phyloP scores from a whole-genome alignment of 331 rosid species.

The Telfairia occidentalis region DNA sequence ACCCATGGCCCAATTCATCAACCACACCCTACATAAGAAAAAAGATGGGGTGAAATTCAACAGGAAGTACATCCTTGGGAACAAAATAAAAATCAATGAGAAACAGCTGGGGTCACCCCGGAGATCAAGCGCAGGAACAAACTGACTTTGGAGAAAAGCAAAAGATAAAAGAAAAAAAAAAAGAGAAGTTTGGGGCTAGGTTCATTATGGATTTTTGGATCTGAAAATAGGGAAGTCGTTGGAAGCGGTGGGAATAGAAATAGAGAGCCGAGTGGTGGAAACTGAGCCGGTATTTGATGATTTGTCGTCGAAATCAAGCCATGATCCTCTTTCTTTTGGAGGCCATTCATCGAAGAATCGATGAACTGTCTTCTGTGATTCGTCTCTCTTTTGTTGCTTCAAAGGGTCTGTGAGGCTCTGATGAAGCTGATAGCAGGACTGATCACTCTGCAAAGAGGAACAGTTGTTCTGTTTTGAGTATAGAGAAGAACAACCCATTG shows the following conservation, averaged over 20 bases:
- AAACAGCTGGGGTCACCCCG: constrained; percentile 14
- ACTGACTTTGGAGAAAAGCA: neutral
- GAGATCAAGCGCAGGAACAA: constrained; percentile 12
- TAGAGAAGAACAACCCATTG: constrained; percentile 58
- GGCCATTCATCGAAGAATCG: constrained; percentile 96
- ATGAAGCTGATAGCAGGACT: neutral
- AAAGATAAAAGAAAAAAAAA: neutral
- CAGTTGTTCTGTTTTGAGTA: constrained; percentile 32
- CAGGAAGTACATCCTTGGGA: constrained; percentile 3
- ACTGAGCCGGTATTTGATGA: constrained; percentile 41
- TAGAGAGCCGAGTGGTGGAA: constrained; percentile 77
- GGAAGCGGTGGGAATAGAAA: constrained; percentile 69
- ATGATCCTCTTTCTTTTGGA: constrained; percentile 10
- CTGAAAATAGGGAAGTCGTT: constrained; percentile 56
- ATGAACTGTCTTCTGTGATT: constrained; percentile 70
- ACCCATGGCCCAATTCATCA: constrained; percentile 6
- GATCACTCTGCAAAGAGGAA: constrained; percentile 14
- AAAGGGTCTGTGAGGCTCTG: constrained; percentile 10
- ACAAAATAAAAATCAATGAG: neutral
- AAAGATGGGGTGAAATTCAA: constrained; percentile 7
- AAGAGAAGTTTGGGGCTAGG: neutral
- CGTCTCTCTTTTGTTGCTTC: constrained; percentile 35
- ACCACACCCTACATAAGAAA: constrained; percentile 8
- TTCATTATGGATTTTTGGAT: constrained; percentile 40
- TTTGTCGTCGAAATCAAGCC: constrained; percentile 31